A percentile compares a stretch with the other conserved stretches of the same genome.
Evolutionary conservation across 1,284 basidiomycete species (phyloP).

Genomic region (Dichomitus squalens): DNA sequence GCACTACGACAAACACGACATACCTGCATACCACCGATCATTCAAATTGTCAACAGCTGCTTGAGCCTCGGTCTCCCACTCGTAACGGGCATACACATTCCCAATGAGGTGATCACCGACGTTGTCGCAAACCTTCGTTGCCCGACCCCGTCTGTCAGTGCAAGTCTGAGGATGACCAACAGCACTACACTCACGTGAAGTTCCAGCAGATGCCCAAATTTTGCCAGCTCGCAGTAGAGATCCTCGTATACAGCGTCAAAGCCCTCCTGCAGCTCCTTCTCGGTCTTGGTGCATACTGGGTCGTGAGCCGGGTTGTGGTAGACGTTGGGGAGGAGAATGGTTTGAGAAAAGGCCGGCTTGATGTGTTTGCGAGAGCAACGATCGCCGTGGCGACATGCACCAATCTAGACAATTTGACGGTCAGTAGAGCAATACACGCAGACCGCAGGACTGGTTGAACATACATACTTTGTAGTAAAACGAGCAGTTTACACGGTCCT

Average conservation of each 20-base stretch:
- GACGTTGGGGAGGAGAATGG: constrained; percentile 97
- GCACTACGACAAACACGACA: constrained; percentile 32
- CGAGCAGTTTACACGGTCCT: constrained; percentile 93
- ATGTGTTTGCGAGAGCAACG: constrained; percentile 98
- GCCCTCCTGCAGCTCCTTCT: constrained; percentile 89
- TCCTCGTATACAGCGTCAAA: constrained; percentile 99
- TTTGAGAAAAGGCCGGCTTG: constrained; percentile 95
- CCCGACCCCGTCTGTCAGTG: constrained; percentile 3
- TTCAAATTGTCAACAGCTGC: constrained; percentile 92
- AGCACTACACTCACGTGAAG: constrained; percentile 71
- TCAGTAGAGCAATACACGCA: neutral
- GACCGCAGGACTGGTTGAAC: constrained; percentile 9
- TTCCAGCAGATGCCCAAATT: constrained; percentile 95
- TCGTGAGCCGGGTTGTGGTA: constrained; percentile 98
- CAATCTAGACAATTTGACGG: constrained; percentile 60
- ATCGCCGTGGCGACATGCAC: constrained; percentile 95
- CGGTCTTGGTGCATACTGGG: constrained; percentile 83
- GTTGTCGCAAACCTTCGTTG: constrained; percentile 95
- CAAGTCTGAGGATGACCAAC: neutral
- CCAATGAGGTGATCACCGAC: constrained; percentile 99
- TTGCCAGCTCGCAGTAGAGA: constrained; percentile 89
- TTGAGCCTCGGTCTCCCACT: constrained; percentile 98
- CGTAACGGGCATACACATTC: constrained; percentile 97
- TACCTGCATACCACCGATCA: constrained; percentile 97
- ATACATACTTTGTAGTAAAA: constrained; percentile 90